Evolutionary conservation across 2,329 filamentous ascomycete species (phyloP).

Genomic region (Penicillium sp.): DNA sequence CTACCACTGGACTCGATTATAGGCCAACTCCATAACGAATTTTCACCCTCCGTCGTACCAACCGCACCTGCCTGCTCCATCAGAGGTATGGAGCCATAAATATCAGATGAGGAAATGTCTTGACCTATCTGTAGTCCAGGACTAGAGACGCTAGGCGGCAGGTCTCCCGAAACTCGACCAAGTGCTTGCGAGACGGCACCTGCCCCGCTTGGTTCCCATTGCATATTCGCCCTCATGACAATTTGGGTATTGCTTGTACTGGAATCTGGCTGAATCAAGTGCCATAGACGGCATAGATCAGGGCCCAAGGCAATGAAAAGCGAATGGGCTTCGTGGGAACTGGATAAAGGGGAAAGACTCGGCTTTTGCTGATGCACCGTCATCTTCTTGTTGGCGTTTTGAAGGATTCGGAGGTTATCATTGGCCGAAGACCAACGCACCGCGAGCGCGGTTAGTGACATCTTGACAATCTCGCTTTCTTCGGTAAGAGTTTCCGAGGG

Average conservation of each 20-base stretch:
- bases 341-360: not conserved
- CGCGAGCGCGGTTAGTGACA: not conserved
- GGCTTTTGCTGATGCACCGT: not conserved
- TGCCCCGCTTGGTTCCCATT: not conserved
- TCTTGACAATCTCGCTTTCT: not conserved
- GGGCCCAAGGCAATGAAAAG: not conserved
- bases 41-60: not conserved
- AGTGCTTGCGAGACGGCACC: not conserved
- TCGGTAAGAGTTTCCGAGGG: not conserved
- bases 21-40: not conserved
- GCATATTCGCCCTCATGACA: not conserved
- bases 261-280: not conserved
- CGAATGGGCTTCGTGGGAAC: not conserved
- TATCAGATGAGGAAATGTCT: not conserved
- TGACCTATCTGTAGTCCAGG: not conserved
- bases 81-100: not conserved
- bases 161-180: not conserved
- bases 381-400: not conserved
- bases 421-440: not conserved
- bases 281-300: not conserved
- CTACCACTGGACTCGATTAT: not conserved
- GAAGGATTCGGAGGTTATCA: not conserved
- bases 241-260: not conserved
- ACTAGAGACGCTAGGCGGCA: not conserved
- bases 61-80: not conserved